These are phyloP conservation scores for Lyophyllum semitale DNA, from an alignment of 768 basidiomycete genomes.

Conservation along the genomic window DNA sequence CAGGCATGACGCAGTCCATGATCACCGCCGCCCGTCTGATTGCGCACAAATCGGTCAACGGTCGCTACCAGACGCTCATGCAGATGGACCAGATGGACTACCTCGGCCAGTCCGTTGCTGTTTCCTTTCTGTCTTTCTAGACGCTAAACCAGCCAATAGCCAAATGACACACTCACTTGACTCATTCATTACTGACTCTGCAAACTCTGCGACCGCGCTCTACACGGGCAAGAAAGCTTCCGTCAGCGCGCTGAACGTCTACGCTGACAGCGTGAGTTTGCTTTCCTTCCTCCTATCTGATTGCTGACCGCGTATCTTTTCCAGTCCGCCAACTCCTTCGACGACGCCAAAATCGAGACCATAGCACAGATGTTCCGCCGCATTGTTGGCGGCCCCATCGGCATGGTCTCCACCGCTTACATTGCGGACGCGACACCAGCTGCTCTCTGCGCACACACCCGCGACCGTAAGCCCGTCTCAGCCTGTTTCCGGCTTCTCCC, in stretches of 20 bases:
- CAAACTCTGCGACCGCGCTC: constrained; percentile 47
- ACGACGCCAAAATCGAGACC: constrained; percentile 47
- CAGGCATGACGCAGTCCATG: constrained; percentile 51
- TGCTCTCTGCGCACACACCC: constrained; percentile 43
- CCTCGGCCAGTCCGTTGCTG: constrained; percentile 37
- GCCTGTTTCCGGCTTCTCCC: not conserved
- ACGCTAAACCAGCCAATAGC: constrained; percentile 16
- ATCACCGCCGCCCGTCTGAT: constrained; percentile 48
- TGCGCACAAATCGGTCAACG: constrained; percentile 48
- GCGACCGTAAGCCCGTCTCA: constrained; percentile 34
- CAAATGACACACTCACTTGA: constrained; percentile 52
- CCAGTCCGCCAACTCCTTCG: constrained; percentile 40
- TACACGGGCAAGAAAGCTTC: constrained; percentile 47
- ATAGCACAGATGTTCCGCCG: constrained; percentile 47
- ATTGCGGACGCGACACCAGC: constrained; percentile 50
- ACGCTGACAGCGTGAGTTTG: constrained; percentile 39
- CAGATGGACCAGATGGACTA: constrained; percentile 50
- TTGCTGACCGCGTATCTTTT: not conserved
- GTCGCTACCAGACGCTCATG: constrained; percentile 46
- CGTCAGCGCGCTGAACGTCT: constrained; percentile 43
- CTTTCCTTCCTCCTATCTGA: not conserved
- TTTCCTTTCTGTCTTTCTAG: not conserved
- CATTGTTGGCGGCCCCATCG: constrained; percentile 38
- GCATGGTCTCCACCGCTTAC: constrained; percentile 47
- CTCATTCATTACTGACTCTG: constrained; percentile 50